Base-by-base conservation (phyloP, 306 rosid genomes). In the Cucurbita pepo region DNA sequence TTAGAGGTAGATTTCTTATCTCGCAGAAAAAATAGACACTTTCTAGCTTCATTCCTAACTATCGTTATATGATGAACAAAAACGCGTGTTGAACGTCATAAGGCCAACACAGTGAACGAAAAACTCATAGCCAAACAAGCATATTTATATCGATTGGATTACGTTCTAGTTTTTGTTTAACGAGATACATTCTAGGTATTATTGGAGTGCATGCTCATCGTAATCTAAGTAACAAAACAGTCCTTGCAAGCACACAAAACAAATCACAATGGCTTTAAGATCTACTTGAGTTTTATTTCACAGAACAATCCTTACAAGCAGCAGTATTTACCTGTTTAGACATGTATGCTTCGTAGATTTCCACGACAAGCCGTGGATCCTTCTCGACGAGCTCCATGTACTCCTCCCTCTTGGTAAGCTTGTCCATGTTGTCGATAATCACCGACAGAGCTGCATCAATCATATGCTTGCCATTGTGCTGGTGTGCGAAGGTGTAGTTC, bases 301-400 rank as follows among this genome's bases (percentile, higher is more conserved):
- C 12, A 3, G 78, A 19, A 61, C 84, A 56, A 43, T 77, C 80
- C 75, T 65, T 81, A 19, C 57, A 71, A 45, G 89, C 90, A 41
- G 94, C 96, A 18, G 88, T 88, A 78, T 93, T 90, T 55, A 79
- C 77, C 82, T 86, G 92, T 79, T 80, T 88, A 41, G 79, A 72
- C 67, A 88, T 84, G 76, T 90, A 90, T 16, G 88, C 82, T 85
- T 93, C 98, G 30, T 81, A 93, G 55, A 93, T 83, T 69, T 93
- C 89, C 44, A 88, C 96, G 16, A 90, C 78, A 4, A 93, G 86
- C n/a, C 81, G 88, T 1, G 97, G 94, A 83, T 88, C 86, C 73
- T 56, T 85, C 73, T 85, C 88, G 77, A 83, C 87, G 22, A 93
- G 88, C 66, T 85, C 91, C 41, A 15, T n/a, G 77, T 88, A 93